phyloP scores from a whole-genome alignment of 1,284 basidiomycete species.

The Fomes fomentarius region DNA sequence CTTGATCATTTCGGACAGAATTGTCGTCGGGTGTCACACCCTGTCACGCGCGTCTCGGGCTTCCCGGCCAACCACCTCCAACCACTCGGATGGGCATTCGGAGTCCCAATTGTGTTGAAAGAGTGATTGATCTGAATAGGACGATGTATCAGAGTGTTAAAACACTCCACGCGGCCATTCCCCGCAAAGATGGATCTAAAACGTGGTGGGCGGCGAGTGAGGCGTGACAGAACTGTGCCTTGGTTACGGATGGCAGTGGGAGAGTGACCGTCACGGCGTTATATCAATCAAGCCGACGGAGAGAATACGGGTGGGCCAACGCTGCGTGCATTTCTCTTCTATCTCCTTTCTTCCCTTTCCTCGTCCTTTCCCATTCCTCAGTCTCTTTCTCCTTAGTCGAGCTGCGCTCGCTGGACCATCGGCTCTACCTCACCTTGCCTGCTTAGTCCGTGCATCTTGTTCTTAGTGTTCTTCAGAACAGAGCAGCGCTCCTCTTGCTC shows the following conservation, averaged over 20 bases:
- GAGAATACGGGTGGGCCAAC: slow-evolving; percentile 16
- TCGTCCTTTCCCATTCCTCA: slow-evolving; percentile 30
- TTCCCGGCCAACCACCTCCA: neutral
- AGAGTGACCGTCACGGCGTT: slow-evolving; percentile 21
- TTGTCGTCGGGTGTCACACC: slow-evolving; percentile 2
- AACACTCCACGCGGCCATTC: too few relatives aligned
- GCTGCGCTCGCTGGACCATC: slow-evolving; percentile 55
- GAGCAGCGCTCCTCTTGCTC: slow-evolving; percentile 37
- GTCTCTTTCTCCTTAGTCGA: slow-evolving; percentile 43
- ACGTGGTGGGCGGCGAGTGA: neutral
- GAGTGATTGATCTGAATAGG: neutral
- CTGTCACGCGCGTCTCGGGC: slow-evolving; percentile 8
- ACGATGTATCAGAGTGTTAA: neutral
- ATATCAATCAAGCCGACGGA: slow-evolving; percentile 17
- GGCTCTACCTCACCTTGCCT: slow-evolving; percentile 26
- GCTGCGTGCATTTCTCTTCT: slow-evolving; percentile 30
- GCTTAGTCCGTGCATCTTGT: slow-evolving; percentile 32
- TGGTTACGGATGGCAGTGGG: slow-evolving; percentile 25
- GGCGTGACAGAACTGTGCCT: slow-evolving; percentile 17
- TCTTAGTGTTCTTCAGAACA: slow-evolving; percentile 27
- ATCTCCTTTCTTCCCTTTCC: slow-evolving; percentile 27
- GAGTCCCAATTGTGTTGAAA: neutral
- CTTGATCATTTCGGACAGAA: neutral
- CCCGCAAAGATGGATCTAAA: too few relatives aligned
- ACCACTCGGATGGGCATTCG: neutral